Percentiles rank a stretch among this genome's conserved stretches.
Conservation (phyloP, 768 basidiomycete species). For the Leccinum rimulosum region DNA sequence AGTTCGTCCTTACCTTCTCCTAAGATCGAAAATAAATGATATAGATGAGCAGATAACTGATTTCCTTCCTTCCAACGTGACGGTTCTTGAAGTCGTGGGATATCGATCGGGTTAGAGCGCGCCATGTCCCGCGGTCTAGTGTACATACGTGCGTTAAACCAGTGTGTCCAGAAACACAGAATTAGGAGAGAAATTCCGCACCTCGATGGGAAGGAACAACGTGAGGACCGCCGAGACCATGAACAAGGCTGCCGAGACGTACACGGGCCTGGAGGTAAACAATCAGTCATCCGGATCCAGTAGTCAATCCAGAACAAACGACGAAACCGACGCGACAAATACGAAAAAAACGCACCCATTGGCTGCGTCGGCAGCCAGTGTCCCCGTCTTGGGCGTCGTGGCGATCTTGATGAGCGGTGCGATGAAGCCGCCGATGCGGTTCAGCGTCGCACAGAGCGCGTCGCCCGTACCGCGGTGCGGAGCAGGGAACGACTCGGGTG, state of each 20-base stretch:
- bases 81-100: not conserved
- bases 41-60: not conserved
- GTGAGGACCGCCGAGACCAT: conserved; percentile 40
- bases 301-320: no score
- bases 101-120: conserved; percentile 14
- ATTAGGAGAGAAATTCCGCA: conserved; percentile 12
- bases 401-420: conserved; percentile 50
- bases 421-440: conserved; percentile 47
- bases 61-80: not conserved
- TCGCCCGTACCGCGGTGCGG: conserved; percentile 56
- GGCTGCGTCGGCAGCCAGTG: conserved; percentile 29
- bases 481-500: conserved; percentile 58
- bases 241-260: conserved; percentile 47
- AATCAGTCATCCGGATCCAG: not conserved
- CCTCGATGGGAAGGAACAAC: conserved; percentile 49
- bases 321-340: no score
- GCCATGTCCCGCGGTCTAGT: conserved; percentile 27
- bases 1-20: not conserved
- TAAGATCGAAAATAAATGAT: not conserved
- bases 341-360: conserved; percentile 36
- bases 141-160: not conserved
- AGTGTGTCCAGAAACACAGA: not conserved
- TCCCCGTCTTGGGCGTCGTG: conserved; percentile 35
- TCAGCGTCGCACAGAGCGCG: conserved; percentile 47
- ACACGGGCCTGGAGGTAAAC: conserved; percentile 37